These are phyloP conservation scores for Bryum argenteum DNA, from an alignment of 225 moss, liverwort and hornwort genomes.

Conservation along the genomic window DNA sequence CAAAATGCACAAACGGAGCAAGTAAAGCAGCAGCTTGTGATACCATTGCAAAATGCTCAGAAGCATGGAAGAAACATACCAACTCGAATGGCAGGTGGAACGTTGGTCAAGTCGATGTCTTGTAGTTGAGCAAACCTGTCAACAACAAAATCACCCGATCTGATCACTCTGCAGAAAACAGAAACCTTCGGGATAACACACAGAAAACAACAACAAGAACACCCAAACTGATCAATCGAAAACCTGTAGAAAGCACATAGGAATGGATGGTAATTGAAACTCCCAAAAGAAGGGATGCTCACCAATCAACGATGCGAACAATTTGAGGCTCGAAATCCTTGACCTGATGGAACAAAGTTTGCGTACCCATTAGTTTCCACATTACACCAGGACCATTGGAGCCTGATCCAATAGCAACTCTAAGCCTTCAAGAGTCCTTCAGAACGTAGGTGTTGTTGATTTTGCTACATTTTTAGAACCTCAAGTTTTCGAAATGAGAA, in stretches of 20 bases:
- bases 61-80: slow-evolving; percentile 46
- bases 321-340: slow-evolving; percentile 87
- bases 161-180: slow-evolving; percentile 8
- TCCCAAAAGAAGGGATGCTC: slow-evolving; percentile 18
- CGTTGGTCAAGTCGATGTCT: slow-evolving; percentile 70
- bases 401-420: too few relatives aligned
- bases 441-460: too few relatives aligned
- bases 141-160: background rate
- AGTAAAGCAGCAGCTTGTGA: background rate
- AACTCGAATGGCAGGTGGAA: slow-evolving; percentile 80
- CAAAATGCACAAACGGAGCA: slow-evolving; percentile 3
- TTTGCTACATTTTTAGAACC: too few relatives aligned
- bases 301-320: slow-evolving; percentile 91
- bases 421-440: too few relatives aligned
- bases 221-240: too few relatives aligned
- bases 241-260: background rate
- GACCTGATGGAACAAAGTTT: slow-evolving; percentile 48
- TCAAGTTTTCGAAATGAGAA: too few relatives aligned
- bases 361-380: background rate
- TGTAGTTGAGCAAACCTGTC: slow-evolving; percentile 92
- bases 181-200: too few relatives aligned
- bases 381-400: background rate
- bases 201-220: background rate
- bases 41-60: background rate
- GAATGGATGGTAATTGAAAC: background rate